Percentiles rank a stretch among this genome's conserved stretches.
Conservation (phyloP, 2,329 filamentous ascomycete species). For the Hymenoscyphus linearis region DNA sequence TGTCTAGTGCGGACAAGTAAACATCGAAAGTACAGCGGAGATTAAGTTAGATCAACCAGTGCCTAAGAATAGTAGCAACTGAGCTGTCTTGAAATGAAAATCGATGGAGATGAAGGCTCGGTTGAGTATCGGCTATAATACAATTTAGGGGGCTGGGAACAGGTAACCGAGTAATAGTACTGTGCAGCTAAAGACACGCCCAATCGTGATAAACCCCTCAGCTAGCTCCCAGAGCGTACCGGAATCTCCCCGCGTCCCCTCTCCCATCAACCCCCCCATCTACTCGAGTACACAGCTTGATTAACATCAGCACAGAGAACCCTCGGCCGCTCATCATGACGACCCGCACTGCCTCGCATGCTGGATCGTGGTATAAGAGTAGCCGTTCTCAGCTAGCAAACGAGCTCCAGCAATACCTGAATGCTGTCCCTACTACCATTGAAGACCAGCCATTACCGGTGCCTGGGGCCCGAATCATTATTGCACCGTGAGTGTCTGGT, state of each 20-base stretch:
- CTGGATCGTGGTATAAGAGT: conserved; percentile 80
- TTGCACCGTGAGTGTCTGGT: conserved; percentile 71
- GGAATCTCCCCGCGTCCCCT: not conserved
- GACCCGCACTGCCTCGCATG: conserved; percentile 62
- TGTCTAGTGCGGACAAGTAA: no score
- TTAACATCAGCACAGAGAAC: not conserved
- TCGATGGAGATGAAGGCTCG: no score
- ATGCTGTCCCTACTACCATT: conserved; percentile 60
- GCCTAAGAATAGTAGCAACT: no score
- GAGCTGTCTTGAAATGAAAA: no score
- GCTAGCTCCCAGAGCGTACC: not conserved
- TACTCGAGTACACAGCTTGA: not conserved
- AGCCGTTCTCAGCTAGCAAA: conserved; percentile 52
- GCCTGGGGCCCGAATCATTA: conserved; percentile 72
- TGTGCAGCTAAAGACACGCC: not conserved
- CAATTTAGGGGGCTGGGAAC: no score
- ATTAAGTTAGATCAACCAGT: no score
- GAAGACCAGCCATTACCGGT: conserved; percentile 60
- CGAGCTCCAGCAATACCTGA: conserved; percentile 73
- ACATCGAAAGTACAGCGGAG: no score
- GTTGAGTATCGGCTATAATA: no score
- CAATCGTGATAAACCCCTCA: not conserved
- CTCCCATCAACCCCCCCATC: not conserved
- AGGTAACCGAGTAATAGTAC: not conserved
- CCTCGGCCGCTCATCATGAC: conserved; percentile 26